A percentile compares a stretch with the other conserved stretches of the same genome.
Conservation (phyloP, 2,329 filamentous ascomycete species). For the Arthrobotrys musiformis region DNA sequence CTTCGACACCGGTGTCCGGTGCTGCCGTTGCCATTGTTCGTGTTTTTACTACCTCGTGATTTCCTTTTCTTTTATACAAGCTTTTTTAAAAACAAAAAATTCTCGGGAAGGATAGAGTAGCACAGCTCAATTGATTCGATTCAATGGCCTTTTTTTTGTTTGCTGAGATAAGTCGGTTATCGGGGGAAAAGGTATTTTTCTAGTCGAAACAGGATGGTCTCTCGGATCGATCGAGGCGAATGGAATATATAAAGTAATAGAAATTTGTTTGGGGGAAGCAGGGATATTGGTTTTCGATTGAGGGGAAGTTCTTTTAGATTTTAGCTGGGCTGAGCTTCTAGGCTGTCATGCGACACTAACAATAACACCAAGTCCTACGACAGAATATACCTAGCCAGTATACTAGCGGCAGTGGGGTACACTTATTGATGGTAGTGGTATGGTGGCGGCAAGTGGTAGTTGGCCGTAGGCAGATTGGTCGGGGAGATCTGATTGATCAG, state of each 20-base stretch:
- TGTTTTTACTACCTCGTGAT: background rate
- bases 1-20: slow-evolving; percentile 42
- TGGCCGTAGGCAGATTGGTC: too few relatives aligned
- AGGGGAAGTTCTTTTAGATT: background rate
- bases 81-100: too few relatives aligned
- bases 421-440: too few relatives aligned
- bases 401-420: too few relatives aligned
- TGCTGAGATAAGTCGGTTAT: slow-evolving; percentile 34
- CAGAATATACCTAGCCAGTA: too few relatives aligned
- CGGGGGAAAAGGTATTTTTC: background rate
- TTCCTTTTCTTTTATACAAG: background rate
- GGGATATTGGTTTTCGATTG: background rate
- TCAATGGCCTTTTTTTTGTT: background rate
- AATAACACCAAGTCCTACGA: background rate
- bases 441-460: too few relatives aligned
- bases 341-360: slow-evolving; percentile 40
- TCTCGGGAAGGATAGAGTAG: background rate
- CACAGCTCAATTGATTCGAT: background rate
- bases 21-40: slow-evolving; percentile 47
- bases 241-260: slow-evolving; percentile 46
- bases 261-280: background rate
- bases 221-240: too few relatives aligned
- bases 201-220: slow-evolving; percentile 23
- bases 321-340: too few relatives aligned
- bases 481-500: background rate